These are phyloP conservation scores for Pisolithus tinctorius DNA, from an alignment of 768 basidiomycete species.

Conservation along the genomic window DNA sequence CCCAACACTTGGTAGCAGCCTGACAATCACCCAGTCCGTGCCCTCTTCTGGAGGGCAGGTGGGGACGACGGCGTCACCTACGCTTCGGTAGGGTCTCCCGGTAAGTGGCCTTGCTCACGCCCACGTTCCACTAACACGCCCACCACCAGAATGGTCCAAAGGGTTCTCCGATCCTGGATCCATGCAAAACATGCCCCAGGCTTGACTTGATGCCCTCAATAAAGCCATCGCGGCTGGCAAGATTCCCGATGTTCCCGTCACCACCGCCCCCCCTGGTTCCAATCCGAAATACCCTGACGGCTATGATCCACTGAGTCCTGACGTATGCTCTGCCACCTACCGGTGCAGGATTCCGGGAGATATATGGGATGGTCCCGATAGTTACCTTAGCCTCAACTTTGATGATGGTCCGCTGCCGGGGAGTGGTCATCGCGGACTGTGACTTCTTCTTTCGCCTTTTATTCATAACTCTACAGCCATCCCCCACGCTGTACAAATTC, in stretches of 20 bases:
- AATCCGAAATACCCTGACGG: conserved; percentile 34
- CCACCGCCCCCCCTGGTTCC: conserved; percentile 20
- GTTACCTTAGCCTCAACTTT: conserved; percentile 59
- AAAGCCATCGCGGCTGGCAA: conserved; percentile 59
- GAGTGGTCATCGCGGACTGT: conserved; percentile 7
- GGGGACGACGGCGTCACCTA: conserved; percentile 41
- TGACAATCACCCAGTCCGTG: conserved; percentile 50
- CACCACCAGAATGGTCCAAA: conserved; percentile 49
- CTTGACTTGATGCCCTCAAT: conserved; percentile 68
- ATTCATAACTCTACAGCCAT: conserved; percentile 27
- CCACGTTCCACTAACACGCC: neutral
- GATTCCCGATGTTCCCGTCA: conserved; percentile 61
- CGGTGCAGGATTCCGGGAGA: conserved; percentile 58
- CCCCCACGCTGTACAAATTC: conserved; percentile 53
- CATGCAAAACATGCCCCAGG: conserved; percentile 45
- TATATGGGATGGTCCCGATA: conserved; percentile 71
- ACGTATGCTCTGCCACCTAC: conserved; percentile 74
- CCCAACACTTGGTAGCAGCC: conserved; percentile 54
- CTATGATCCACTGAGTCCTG: conserved; percentile 35
- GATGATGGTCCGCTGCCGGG: conserved; percentile 73
- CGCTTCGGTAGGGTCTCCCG: conserved; percentile 50
- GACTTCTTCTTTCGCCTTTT: neutral
- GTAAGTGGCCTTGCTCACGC: conserved; percentile 29
- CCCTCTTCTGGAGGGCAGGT: conserved; percentile 54
- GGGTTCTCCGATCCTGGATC: conserved; percentile 57